Evolutionary conservation across 805 yeast species (phyloP), one percentile per base, ranked within the genome.

Genomic region (Candida parachauliodes): DNA sequence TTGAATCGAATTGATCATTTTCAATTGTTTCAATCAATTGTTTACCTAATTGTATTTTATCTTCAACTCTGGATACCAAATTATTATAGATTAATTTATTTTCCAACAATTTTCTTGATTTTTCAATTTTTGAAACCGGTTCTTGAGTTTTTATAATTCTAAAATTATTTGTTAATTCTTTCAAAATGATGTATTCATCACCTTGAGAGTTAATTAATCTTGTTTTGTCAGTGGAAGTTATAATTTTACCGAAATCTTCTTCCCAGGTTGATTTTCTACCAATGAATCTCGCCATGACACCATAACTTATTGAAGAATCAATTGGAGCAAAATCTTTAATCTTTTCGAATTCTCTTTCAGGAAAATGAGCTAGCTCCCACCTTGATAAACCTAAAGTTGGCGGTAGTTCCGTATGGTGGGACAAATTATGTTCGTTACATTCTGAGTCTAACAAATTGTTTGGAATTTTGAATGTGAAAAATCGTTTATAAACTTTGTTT

Each of bases 401-500:
- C 0, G 69, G 70, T 26, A 66, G 43, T 22, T 52, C 51, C 10
- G 60, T 55, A 42, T 67, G 73, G 20, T 46, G 47, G 3, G 51
- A 39, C 28, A 60, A 44, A 37, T 49, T 50, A 39, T 63, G 65
- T 27, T 52, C 59, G 17, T 50, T 50, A 40, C 72, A 66, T 45
- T 62, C 62, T 1, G 62, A 50, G 43, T 68, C 73, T 41, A 68
- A 51, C 18, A 67, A 45, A 11, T 48, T 48, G 10, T 49, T 48
- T 1, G 73, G 73, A 35, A 67, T 55, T 39, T 59, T 62, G 48
- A 68, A 68, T 2, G 69, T 66, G 50, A 68, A 68, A 39, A 60
- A 64, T 11, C 72, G 50, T 47, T 68, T 68, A 46, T 62, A 65
- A 9, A 24, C 16, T 19, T 27, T 33, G 2, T 51, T 49, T 0